Evolutionary conservation across 2,329 filamentous ascomycete species (phyloP), one percentile per base, ranked within the genome.

Genomic region (Hymenoscyphus occultus): DNA sequence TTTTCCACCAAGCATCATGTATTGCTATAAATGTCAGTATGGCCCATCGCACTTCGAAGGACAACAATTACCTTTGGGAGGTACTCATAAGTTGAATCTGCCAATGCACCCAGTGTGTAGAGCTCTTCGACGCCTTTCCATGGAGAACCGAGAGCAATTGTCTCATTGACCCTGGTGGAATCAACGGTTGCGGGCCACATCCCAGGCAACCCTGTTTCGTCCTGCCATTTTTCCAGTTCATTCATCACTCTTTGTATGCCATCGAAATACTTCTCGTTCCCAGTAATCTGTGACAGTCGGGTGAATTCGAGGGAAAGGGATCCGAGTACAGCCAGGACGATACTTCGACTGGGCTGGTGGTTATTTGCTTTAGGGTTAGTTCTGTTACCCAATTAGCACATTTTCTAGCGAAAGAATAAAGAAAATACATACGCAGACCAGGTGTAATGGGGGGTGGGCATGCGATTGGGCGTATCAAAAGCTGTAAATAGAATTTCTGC

Each of bases 61-160:
- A 78, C 58, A 89, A 76, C 6, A 71, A 86, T 84, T 74, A 89
- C 81, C 74, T 92, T 79, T 0, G 83, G 81, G 65, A 91, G 82
- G 74, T 93, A 94, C 71, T 87, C 85, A 68, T 86, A 87, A 2
- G 84, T 75, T 7, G 84, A 86, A 73, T 87, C 84, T 5, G 83
- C 80, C 77, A 83, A 81, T 42, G 81, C 84, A 60, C 84, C 85
- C 5, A 86, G 77, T 0, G 82, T 82, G 66, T 83, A 86, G 39
- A 82, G 76, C 66, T 90, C 82, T 59, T 83, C 78, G 9, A 65
- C 68, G 14, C 86, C 85, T 32, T 89, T 79, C 16, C 86, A 80
- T 6, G 88, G 86, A 0, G 71, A 70, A 4, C 60, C 66, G 14
- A 72, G 62, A 1, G 66, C 59, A 31, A 68, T 60, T 19, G 60